A percentile compares a stretch with the other conserved stretches of the same genome.
Evolutionary conservation across 1,284 basidiomycete genomes (phyloP).

Genomic region (Austroboletus niveus): DNA sequence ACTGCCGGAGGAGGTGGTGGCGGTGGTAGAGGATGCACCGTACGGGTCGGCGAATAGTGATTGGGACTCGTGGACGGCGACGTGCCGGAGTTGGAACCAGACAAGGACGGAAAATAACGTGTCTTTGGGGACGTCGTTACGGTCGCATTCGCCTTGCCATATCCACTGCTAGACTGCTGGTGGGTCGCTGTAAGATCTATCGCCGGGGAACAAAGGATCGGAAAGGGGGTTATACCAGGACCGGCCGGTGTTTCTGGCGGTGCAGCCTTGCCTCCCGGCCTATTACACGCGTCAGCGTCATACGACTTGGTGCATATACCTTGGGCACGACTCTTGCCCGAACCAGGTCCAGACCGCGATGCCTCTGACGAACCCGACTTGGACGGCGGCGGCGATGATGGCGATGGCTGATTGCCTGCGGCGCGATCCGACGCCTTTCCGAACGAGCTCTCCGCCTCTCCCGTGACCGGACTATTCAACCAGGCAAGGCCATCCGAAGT

Average conservation of each 20-base stretch:
- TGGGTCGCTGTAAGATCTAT: background rate
- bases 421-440: constrained; percentile 2
- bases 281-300: background rate
- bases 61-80: constrained; percentile 2
- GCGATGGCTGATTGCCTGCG: background rate
- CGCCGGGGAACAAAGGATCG: constrained; percentile 17
- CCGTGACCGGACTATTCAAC: background rate
- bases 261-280: background rate
- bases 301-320: background rate
- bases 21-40: constrained; percentile 4
- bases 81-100: background rate
- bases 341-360: constrained; percentile 3
- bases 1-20: constrained; percentile 14
- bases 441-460: constrained; percentile 8
- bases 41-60: constrained; percentile 14
- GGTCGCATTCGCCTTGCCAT: constrained; percentile 9
- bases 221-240: constrained; percentile 18
- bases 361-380: background rate
- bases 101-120: constrained; percentile 1
- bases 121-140: constrained; percentile 5
- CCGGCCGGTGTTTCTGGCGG: background rate
- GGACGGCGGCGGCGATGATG: constrained; percentile 3
- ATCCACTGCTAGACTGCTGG: constrained; percentile 1
- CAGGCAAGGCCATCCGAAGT: constrained; percentile 13
- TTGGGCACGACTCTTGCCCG: constrained; percentile 3